Base-by-base conservation (phyloP, 352 stramenopile genomes). In the Globisporangium spinosum region DNA sequence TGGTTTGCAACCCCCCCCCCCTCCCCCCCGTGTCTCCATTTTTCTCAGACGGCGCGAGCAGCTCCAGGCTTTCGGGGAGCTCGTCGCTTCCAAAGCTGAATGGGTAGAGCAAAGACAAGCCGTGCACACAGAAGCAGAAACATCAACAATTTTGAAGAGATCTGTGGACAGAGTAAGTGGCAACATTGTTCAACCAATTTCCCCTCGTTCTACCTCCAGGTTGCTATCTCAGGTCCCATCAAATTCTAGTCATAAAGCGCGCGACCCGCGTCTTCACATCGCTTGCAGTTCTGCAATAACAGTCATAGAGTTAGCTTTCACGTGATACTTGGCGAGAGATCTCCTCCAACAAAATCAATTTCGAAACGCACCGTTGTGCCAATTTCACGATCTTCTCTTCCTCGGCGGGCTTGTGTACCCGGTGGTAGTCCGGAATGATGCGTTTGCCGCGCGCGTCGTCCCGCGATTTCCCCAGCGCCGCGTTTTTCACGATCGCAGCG, bases 391-490 rank as follows among this genome's bases (percentile, higher is more conserved):
- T 71, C 9, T 58, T 69, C 57, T 89, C 83, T 23, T 76, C 72
- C 5, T 70, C 63, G 23, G 70, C 79, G 0, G 73, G 72, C 60
- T 76, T 83, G 76, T 96, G 88, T 13, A 93, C 85, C 25, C 82
- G 71, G 3, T 65, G 51, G 61, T 96, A 96, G 70, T 92, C 85
- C 0, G 82, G 72, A 47, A 91, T 86, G 58, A 90, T 93, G 13
- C 79, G 74, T 56, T 85, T 65, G 0, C 88, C 88, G 32, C 88
- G 88, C 8, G 78, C 78, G 51, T 96, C 85, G 60, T 96, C 88
- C 0, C 87, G 77, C 10, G 74, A 65, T 64, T 94, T 96, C 5
- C 85, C 84, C 9, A 77, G 71, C 23, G 78, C 80, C n/a, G 83
- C 84, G 29, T 83, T 89, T 56, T 79, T 78, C 4, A 75, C 78